Evolutionary conservation across 345 rosid genomes (phyloP).

Genomic region (rapeseed (Brassica napus)): DNA sequence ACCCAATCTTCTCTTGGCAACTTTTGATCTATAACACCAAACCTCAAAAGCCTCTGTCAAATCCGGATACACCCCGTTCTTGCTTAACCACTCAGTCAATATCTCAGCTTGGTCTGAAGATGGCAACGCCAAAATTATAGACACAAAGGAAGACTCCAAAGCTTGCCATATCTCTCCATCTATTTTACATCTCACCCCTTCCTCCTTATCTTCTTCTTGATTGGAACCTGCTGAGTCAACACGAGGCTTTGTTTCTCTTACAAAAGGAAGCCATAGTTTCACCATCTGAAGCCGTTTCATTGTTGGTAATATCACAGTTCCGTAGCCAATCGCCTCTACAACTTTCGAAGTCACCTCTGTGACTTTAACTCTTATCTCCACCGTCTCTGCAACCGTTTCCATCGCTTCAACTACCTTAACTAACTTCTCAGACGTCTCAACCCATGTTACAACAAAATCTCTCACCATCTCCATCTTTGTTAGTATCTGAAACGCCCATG

Average conservation of each 20-base stretch:
- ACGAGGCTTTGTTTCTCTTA: conserved; percentile 61
- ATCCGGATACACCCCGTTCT: conserved; percentile 72
- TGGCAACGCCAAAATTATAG: conserved; percentile 71
- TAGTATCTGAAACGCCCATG: conserved; percentile 72
- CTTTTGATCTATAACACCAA: conserved; percentile 87
- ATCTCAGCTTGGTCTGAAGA: conserved; percentile 82
- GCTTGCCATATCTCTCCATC: conserved; percentile 86
- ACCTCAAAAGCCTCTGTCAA: conserved; percentile 86
- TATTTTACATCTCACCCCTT: conserved; percentile 39
- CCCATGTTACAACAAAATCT: conserved; percentile 73
- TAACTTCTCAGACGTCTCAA: conserved; percentile 69
- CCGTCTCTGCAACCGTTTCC: conserved; percentile 39
- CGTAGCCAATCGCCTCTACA: conserved; percentile 71
- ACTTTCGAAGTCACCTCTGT: conserved; percentile 77
- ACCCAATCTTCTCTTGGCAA: conserved; percentile 69
- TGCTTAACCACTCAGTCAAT: conserved; percentile 74
- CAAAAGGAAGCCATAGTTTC: conserved; percentile 90
- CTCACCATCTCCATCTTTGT: conserved; percentile 75
- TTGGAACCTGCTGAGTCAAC: conserved; percentile 49
- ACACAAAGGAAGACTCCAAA: conserved; percentile 71
- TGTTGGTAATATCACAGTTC: conserved; percentile 71
- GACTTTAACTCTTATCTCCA: conserved; percentile 54
- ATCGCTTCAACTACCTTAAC: conserved; percentile 45
- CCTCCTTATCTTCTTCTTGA: conserved; percentile 35
- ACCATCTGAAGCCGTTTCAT: conserved; percentile 63